These are phyloP conservation scores for Tetrahymena malaccensis DNA, from an alignment of 73 alveolate species.

Conservation along the genomic window DNA sequence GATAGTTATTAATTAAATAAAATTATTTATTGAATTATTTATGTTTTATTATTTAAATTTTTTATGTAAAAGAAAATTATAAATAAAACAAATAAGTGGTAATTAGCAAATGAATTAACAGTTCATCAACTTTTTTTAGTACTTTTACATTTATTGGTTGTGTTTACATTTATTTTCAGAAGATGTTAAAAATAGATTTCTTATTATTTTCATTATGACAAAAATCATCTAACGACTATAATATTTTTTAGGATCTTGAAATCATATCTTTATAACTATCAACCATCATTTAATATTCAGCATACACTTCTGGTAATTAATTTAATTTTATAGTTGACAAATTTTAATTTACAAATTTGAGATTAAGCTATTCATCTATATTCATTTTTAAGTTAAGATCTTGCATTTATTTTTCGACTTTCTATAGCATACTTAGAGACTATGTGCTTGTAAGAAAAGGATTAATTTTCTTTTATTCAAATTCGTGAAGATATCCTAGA, in stretches of 20 bases:
- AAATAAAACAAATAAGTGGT: no score
- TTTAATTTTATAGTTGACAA: neutral
- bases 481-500: neutral
- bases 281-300: neutral
- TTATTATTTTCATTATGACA: neutral
- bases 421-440: neutral
- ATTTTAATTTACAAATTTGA: neutral
- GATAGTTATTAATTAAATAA: no score
- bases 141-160: no score
- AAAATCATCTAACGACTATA: neutral
- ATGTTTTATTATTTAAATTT: no score
- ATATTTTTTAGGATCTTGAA: neutral
- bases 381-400: neutral
- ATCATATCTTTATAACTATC: neutral
- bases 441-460: neutral
- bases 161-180: no score
- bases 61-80: no score
- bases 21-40: no score
- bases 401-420: neutral
- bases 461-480: neutral
- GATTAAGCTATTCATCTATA: neutral
- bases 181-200: neutral
- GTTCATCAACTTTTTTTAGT: no score
- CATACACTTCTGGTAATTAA: neutral
- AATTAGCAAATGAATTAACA: no score